Evolutionary conservation across 2,329 filamentous ascomycete genomes (phyloP).

Genomic region (Aspergillus fumigatiaffinis): DNA sequence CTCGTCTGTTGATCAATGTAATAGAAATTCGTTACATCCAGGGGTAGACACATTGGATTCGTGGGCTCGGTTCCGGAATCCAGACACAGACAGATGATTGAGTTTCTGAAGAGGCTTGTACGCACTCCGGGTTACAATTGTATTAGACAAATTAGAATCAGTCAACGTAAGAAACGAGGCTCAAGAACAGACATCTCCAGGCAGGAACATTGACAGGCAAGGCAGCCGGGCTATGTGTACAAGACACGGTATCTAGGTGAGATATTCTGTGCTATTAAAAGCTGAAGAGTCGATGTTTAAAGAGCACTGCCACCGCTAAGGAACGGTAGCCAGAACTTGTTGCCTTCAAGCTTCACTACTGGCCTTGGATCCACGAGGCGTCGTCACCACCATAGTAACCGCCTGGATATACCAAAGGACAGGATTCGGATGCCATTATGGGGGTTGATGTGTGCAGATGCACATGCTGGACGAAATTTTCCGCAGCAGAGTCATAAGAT

Average conservation of each 20-base stretch:
- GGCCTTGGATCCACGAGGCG: slow-evolving; percentile 4
- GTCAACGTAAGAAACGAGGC: neutral
- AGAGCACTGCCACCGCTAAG: neutral
- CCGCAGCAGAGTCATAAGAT: neutral
- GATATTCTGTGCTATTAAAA: neutral
- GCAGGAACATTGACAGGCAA: neutral
- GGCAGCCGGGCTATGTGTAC: neutral
- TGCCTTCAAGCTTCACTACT: slow-evolving; percentile 7
- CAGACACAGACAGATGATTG: neutral
- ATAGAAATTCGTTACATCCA: neutral
- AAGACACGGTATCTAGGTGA: neutral
- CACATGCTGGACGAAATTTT: neutral
- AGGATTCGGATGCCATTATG: neutral
- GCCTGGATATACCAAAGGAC: neutral
- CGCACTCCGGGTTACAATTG: neutral
- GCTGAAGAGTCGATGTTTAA: neutral
- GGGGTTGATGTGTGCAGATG: neutral
- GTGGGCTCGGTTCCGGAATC: neutral
- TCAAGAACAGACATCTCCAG: neutral
- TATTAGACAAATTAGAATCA: neutral
- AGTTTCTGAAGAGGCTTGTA: neutral
- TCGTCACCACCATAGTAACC: neutral
- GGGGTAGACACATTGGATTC: neutral
- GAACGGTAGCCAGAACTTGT: slow-evolving; percentile 1
- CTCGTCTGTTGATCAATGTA: neutral